A percentile compares a stretch with the other conserved stretches of the same genome.
These are phyloP conservation scores for Sclerotinia trifoliorum DNA, from an alignment of 2,329 filamentous ascomycete species.

Conservation along the genomic window DNA sequence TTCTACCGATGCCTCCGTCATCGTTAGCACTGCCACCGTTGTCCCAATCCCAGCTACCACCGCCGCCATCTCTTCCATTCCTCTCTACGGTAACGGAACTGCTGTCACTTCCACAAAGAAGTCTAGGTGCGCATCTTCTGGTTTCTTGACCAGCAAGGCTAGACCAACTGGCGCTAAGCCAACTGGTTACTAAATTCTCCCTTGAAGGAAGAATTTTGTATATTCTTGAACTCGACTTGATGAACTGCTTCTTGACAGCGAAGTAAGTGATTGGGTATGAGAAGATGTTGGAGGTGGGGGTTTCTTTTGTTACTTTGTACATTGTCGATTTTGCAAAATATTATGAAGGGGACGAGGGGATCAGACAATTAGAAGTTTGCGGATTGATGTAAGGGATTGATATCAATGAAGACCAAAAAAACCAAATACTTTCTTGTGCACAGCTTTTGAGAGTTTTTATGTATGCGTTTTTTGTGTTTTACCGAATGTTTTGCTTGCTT, in stretches of 20 bases:
- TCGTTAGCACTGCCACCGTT: slow-evolving; percentile 34
- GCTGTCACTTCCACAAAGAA: slow-evolving; percentile 28
- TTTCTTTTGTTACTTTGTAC: slow-evolving; percentile 15
- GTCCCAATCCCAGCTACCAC: slow-evolving; percentile 32
- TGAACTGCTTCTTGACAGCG: slow-evolving; percentile 16
- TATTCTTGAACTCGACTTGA: not conserved
- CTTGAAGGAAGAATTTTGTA: not conserved
- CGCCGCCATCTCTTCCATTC: slow-evolving; percentile 26
- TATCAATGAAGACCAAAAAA: slow-evolving; percentile 20
- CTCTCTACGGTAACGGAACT: slow-evolving; percentile 28
- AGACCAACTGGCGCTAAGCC: slow-evolving; percentile 20
- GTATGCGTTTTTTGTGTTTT: not conserved
- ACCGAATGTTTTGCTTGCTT: not conserved
- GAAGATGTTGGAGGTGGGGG: not conserved
- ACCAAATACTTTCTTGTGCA: slow-evolving; percentile 18
- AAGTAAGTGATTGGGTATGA: slow-evolving; percentile 8
- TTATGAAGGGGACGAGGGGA: slow-evolving; percentile 2
- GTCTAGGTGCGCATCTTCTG: slow-evolving; percentile 32
- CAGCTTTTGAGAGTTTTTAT: not conserved
- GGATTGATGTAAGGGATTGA: slow-evolving; percentile 18
- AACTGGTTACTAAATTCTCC: slow-evolving; percentile 17
- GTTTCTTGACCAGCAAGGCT: slow-evolving; percentile 33
- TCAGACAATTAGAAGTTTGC: slow-evolving; percentile 6
- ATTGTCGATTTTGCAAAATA: slow-evolving; percentile 10
- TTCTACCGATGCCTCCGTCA: slow-evolving; percentile 18